A percentile compares a stretch with the other conserved stretches of the same genome.
Evolutionary conservation across 129 eudicot species (phyloP).

Genomic region (Flaveria ramosissima): DNA sequence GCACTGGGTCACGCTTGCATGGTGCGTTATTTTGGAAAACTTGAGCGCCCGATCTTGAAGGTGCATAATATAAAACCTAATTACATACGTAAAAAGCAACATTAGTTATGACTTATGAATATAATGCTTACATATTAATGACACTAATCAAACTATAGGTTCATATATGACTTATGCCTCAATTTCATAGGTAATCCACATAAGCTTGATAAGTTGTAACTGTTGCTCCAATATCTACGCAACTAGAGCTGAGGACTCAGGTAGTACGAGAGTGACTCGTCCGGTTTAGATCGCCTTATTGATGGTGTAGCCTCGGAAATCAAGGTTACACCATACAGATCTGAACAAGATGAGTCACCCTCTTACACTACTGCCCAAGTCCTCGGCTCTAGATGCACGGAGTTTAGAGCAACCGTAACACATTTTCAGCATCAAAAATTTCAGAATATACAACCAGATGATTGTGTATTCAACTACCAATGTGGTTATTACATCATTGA

Average conservation of each 20-base stretch:
- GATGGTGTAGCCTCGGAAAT: too few relatives aligned
- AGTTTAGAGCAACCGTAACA: background rate
- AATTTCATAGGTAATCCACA: background rate
- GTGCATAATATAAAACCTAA: conserved; percentile 86
- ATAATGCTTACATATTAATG: background rate
- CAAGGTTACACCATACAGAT: too few relatives aligned
- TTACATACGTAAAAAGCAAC: background rate
- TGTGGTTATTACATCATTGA: background rate
- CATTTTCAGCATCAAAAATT: background rate
- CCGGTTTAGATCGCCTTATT: too few relatives aligned
- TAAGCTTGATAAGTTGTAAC: background rate
- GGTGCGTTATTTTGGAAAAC: conserved; percentile 79
- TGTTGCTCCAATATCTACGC: too few relatives aligned
- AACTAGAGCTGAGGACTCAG: too few relatives aligned
- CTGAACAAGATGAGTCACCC: too few relatives aligned
- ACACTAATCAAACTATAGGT: background rate
- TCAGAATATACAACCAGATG: background rate
- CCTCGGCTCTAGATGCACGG: too few relatives aligned
- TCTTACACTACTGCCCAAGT: too few relatives aligned
- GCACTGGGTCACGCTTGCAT: conserved; percentile 95
- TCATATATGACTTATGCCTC: background rate
- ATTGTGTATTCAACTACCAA: background rate
- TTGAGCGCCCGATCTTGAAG: conserved; percentile 57
- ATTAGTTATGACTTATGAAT: too few relatives aligned
- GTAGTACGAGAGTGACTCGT: too few relatives aligned